Conservation (phyloP, 305 asterid species). For the Galium porrigens region DNA sequence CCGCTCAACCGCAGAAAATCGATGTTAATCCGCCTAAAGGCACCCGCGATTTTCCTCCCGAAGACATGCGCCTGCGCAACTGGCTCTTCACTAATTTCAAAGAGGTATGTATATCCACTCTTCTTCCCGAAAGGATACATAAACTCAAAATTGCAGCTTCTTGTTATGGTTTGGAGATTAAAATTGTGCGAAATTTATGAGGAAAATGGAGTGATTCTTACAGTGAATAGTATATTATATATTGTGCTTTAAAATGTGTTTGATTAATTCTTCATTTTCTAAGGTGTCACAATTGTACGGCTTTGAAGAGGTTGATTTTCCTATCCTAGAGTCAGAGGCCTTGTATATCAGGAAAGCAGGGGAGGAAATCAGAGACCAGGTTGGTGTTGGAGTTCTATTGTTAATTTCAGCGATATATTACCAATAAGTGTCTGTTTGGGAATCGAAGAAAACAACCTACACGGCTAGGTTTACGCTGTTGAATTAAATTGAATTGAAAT, state of each 20-base stretch:
- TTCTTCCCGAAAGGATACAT: not conserved
- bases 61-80: slow-evolving; percentile 88
- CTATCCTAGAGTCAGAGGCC: slow-evolving; percentile 85
- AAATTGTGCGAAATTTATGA: not conserved
- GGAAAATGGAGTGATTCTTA: too few relatives aligned
- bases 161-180: not conserved
- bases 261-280: slow-evolving; percentile 8
- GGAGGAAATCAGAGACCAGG: slow-evolving; percentile 95
- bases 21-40: slow-evolving; percentile 96
- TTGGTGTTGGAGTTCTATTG: slow-evolving; percentile 14
- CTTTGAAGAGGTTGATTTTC: slow-evolving; percentile 92
- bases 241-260: not conserved
- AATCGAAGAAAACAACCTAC: not conserved
- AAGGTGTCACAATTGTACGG: slow-evolving; percentile 64
- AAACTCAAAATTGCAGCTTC: not conserved
- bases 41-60: slow-evolving; percentile 83
- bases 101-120: slow-evolving; percentile 31
- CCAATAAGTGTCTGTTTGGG: not conserved
- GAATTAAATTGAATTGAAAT: not conserved
- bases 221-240: not conserved
- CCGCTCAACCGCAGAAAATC: slow-evolving; percentile 39
- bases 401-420: not conserved
- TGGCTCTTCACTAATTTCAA: slow-evolving; percentile 78
- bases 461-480: not conserved
- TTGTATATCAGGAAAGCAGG: slow-evolving; percentile 88